A percentile compares a stretch with the other conserved stretches of the same genome.
Conservation (phyloP, 1,139 yeast genomes). For the Hyphopichia khmerensis region DNA sequence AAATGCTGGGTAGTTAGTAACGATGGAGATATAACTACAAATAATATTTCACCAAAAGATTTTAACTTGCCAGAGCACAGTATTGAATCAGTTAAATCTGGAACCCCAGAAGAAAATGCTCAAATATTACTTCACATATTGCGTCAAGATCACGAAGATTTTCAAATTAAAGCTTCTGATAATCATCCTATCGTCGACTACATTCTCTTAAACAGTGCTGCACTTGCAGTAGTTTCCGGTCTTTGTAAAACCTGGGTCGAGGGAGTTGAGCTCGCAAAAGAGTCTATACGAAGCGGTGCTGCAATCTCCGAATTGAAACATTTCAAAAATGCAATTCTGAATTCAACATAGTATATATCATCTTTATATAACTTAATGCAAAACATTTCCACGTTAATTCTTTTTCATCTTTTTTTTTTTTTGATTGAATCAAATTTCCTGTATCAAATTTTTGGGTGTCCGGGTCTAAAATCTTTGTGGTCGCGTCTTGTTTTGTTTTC, state of each 20-base stretch:
- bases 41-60: constrained; percentile 57
- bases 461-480: no score
- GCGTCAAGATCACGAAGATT: constrained; percentile 48
- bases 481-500: constrained; percentile 2
- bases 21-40: constrained; percentile 35
- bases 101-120: constrained; percentile 88
- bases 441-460: no score
- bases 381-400: background rate
- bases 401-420: no score
- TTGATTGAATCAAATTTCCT: no score
- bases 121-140: constrained; percentile 55
- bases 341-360: background rate
- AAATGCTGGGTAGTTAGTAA: constrained; percentile 71
- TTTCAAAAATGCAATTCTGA: constrained; percentile 44
- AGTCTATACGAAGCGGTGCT: constrained; percentile 62
- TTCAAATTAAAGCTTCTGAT: constrained; percentile 22
- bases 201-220: constrained; percentile 83
- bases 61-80: constrained; percentile 81
- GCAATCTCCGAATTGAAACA: constrained; percentile 60
- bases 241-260: constrained; percentile 63
- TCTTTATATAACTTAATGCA: background rate
- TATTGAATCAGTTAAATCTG: constrained; percentile 67
- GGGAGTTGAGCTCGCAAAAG: constrained; percentile 75
- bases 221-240: constrained; percentile 79
- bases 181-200: constrained; percentile 77